A percentile compares a stretch with the other conserved stretches of the same genome.
Evolutionary conservation across 305 asterid genomes (phyloP).

Genomic region (Withania somnifera): DNA sequence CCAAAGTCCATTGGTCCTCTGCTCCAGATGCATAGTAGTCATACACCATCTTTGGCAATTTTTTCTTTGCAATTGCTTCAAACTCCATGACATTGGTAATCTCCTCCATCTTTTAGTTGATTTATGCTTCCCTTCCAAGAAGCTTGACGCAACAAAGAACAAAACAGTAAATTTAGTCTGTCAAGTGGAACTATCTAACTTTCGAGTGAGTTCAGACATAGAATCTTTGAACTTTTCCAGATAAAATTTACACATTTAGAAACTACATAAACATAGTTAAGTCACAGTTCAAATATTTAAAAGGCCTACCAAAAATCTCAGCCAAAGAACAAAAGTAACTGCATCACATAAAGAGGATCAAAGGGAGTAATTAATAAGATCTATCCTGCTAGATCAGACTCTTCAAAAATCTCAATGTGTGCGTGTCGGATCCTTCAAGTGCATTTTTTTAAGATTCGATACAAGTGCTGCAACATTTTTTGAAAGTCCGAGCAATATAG

Average conservation of each 20-base stretch:
- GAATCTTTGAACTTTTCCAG: too few relatives aligned
- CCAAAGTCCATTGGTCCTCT: slow-evolving; percentile 69
- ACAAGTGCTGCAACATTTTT: background rate
- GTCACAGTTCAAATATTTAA: background rate
- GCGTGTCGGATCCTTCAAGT: background rate
- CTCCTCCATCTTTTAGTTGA: slow-evolving; percentile 1
- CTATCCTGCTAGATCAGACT: background rate
- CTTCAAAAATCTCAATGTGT: background rate
- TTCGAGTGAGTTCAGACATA: too few relatives aligned
- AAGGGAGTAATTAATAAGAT: background rate
- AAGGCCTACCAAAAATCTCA: background rate
- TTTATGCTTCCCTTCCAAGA: background rate
- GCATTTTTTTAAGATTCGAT: background rate
- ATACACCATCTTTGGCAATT: slow-evolving; percentile 58
- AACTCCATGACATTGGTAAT: slow-evolving; percentile 58
- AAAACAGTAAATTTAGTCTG: background rate
- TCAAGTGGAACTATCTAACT: too few relatives aligned
- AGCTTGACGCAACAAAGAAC: background rate
- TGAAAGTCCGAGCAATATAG: background rate
- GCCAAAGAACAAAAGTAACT: background rate
- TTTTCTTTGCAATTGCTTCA: slow-evolving; percentile 61
- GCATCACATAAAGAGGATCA: background rate
- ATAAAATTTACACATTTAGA: background rate
- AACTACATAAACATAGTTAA: background rate
- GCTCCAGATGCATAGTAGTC: slow-evolving; percentile 84